These are phyloP conservation scores for Blastosporella zonata DNA, from an alignment of 1,284 basidiomycete species.

Conservation along the genomic window DNA sequence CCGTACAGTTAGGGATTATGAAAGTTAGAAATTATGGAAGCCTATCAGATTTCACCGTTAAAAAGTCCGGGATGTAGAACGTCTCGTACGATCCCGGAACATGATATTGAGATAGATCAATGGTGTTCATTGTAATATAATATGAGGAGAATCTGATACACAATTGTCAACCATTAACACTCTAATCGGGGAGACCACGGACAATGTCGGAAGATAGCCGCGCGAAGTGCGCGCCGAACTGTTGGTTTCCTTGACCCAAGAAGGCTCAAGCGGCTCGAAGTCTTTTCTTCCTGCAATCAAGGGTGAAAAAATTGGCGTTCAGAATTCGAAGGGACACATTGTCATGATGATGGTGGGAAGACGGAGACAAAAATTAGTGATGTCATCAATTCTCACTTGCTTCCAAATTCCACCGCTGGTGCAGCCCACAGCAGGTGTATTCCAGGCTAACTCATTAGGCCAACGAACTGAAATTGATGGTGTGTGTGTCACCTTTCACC, in stretches of 20 bases:
- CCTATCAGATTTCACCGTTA: slow-evolving; percentile 54
- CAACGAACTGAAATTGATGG: no score
- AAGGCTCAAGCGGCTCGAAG: not conserved
- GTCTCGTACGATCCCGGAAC: slow-evolving; percentile 38
- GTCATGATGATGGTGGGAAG: not conserved
- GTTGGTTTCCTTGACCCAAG: not conserved
- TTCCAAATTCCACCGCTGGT: not conserved
- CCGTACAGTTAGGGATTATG: not conserved
- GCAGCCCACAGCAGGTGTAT: no score
- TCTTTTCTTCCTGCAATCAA: not conserved
- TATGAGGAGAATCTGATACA: not conserved
- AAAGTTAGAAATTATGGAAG: not conserved
- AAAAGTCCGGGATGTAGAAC: slow-evolving; percentile 79
- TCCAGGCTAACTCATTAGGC: no score
- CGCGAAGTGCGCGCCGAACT: not conserved
- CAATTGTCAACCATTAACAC: no score
- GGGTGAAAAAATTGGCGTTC: not conserved
- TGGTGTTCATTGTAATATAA: slow-evolving; percentile 10
- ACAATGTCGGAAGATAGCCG: no score
- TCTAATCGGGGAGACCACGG: no score
- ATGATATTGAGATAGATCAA: slow-evolving; percentile 30
- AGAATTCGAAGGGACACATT: not conserved
- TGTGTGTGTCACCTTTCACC: no score
- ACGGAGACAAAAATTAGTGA: not conserved
- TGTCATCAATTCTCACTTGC: not conserved